phyloP scores from a whole-genome alignment of 176 grass and related monocot species.

The Zizania latifolia region DNA sequence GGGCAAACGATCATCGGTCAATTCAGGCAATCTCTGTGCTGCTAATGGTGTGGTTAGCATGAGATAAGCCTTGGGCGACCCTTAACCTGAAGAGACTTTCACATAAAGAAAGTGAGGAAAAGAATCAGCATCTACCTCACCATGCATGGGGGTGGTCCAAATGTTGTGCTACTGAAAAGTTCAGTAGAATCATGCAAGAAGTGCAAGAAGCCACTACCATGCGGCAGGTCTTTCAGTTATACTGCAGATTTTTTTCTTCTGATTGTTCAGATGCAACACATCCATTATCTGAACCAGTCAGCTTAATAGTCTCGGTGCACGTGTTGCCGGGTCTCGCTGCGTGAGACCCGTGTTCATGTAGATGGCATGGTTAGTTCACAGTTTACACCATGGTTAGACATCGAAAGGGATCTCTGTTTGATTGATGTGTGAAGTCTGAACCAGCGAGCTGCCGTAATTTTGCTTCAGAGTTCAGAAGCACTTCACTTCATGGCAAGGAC shows the following conservation, averaged over 20 bases:
- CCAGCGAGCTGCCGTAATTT: constrained; percentile 13
- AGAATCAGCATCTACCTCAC: not conserved
- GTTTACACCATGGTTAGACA: constrained; percentile 2
- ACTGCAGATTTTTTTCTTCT: not conserved
- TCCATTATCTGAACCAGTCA: not conserved
- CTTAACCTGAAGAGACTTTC: not conserved
- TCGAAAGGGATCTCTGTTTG: not conserved
- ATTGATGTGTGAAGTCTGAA: not conserved
- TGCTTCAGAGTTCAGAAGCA: constrained; percentile 19
- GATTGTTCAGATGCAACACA: constrained; percentile 11
- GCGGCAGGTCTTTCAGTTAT: not conserved
- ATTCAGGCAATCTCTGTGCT: not conserved
- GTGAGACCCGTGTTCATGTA: not conserved
- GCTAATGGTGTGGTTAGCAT: not conserved
- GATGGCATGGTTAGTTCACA: not conserved
- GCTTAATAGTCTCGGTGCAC: not conserved
- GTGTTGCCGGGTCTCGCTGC: constrained; percentile 27
- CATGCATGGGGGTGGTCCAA: not conserved
- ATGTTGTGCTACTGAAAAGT: constrained; percentile 19
- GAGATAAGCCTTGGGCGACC: not conserved
- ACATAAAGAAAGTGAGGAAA: constrained; percentile 34
- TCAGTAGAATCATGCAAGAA: constrained; percentile 18
- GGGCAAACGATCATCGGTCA: not conserved
- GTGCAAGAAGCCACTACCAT: constrained; percentile 20
- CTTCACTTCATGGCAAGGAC: constrained; percentile 24